phyloP scores from a whole-genome alignment of 352 stramenopile species.

The Pythium myriotylum region DNA sequence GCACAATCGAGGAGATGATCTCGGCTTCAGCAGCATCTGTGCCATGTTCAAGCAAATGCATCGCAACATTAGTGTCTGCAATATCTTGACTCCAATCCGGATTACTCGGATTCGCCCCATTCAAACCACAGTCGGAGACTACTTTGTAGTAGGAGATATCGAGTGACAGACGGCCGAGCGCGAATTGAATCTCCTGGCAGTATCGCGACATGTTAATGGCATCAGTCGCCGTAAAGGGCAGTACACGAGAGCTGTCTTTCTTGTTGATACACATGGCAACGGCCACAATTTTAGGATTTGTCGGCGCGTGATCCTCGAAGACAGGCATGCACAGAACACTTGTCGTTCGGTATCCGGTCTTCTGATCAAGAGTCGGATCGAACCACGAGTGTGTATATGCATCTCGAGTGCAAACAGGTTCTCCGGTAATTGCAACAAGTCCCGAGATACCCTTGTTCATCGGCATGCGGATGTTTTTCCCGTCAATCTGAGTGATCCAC shows the following conservation, averaged over 20 bases:
- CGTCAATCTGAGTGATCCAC: conserved; percentile 65
- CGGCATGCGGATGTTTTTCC: conserved; percentile 55
- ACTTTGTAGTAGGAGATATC: conserved; percentile 79
- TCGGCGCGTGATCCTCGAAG: conserved; percentile 57
- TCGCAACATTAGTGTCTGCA: neutral
- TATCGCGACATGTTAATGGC: conserved; percentile 51
- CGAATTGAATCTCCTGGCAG: conserved; percentile 71
- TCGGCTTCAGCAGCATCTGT: conserved; percentile 46
- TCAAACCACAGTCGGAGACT: conserved; percentile 47
- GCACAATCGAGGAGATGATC: conserved; percentile 62
- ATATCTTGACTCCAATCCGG: neutral
- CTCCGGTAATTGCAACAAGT: conserved; percentile 50
- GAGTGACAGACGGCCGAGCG: conserved; percentile 56
- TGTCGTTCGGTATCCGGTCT: conserved; percentile 72
- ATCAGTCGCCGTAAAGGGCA: conserved; percentile 56
- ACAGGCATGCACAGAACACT: conserved; percentile 71
- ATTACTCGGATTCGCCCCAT: neutral
- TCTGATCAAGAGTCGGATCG: conserved; percentile 57
- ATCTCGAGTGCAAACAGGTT: conserved; percentile 52
- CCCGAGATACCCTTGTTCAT: conserved; percentile 69
- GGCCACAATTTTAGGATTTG: conserved; percentile 64
- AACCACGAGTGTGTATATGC: conserved; percentile 65
- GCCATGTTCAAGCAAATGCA: neutral
- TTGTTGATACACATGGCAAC: conserved; percentile 91
- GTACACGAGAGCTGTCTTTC: conserved; percentile 33